phyloP scores from a whole-genome alignment of 208 protist genomes.

The Crithidia brevicula region DNA sequence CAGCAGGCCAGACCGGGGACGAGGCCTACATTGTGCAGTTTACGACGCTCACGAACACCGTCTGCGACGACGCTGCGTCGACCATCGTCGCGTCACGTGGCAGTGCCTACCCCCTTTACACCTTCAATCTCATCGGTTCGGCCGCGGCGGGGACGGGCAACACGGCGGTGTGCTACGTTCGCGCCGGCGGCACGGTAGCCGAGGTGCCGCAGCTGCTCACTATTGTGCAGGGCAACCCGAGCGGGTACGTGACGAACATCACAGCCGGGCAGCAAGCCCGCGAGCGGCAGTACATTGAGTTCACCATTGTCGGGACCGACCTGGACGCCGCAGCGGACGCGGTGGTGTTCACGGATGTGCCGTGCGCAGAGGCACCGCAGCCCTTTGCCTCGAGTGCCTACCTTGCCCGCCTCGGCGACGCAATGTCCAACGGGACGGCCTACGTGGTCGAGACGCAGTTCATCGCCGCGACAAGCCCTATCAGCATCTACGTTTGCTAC shows the following conservation, averaged over 20 bases:
- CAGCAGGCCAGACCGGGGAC: slow-evolving; percentile 44
- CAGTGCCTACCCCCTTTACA: slow-evolving; percentile 59
- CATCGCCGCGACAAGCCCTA: slow-evolving; percentile 10
- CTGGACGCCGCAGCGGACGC: slow-evolving; percentile 46
- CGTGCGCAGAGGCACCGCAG: slow-evolving; percentile 42
- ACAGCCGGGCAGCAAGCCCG: slow-evolving; percentile 13
- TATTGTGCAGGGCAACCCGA: slow-evolving; percentile 64
- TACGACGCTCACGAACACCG: slow-evolving; percentile 58
- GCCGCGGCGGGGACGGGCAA: slow-evolving; percentile 32
- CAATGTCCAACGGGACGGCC: slow-evolving; percentile 35
- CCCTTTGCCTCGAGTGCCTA: slow-evolving; percentile 39
- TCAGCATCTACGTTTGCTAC: slow-evolving; percentile 75
- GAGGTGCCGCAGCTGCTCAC: slow-evolving; percentile 83
- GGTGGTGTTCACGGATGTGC: slow-evolving; percentile 73
- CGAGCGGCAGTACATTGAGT: slow-evolving; percentile 78
- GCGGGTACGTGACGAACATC: slow-evolving; percentile 68
- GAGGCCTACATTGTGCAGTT: slow-evolving; percentile 80
- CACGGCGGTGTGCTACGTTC: slow-evolving; percentile 82
- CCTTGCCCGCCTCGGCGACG: slow-evolving; percentile 47
- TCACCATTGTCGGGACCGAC: slow-evolving; percentile 60
- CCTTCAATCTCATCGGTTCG: slow-evolving; percentile 54
- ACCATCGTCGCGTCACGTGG: slow-evolving; percentile 32
- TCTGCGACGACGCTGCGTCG: slow-evolving; percentile 64
- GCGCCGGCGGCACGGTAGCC: slow-evolving; percentile 67
- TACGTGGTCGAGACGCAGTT: slow-evolving; percentile 82